Percentiles rank a stretch among this genome's conserved stretches.
Conservation (phyloP, 2,329 filamentous ascomycete genomes). For the Penicillium sp. region DNA sequence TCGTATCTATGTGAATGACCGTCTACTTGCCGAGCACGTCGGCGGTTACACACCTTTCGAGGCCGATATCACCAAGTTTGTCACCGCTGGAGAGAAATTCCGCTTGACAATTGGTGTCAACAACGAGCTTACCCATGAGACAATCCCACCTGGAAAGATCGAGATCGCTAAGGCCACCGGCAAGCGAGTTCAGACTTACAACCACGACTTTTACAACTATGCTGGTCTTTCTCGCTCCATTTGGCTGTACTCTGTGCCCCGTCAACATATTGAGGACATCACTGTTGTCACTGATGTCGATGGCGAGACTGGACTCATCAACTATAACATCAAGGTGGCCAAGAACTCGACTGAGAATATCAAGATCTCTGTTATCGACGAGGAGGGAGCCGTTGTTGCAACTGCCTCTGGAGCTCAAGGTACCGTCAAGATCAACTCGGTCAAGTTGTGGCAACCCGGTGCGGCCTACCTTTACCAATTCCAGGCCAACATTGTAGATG, state of each 20-base stretch:
- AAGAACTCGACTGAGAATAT: background rate
- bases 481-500: constrained; percentile 11
- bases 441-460: constrained; percentile 25
- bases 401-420: constrained; percentile 11
- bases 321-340: background rate
- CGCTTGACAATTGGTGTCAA: constrained; percentile 34
- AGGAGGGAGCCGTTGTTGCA: background rate
- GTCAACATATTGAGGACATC: constrained; percentile 24
- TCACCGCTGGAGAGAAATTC: constrained; percentile 24
- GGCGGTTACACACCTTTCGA: constrained; percentile 34
- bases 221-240: constrained; percentile 31
- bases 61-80: constrained; percentile 23
- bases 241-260: constrained; percentile 28
- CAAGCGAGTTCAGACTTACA: constrained; percentile 25
- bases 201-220: constrained; percentile 37
- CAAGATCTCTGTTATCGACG: background rate
- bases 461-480: too few species aligned
- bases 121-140: constrained; percentile 32
- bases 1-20: constrained; percentile 30
- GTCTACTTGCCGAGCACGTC: constrained; percentile 25
- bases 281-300: constrained; percentile 24
- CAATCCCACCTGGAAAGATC: constrained; percentile 30
- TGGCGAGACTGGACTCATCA: background rate
- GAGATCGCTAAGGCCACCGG: constrained; percentile 11
- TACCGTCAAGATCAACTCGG: constrained; percentile 16